Evolutionary conservation across 768 basidiomycete species (phyloP), one percentile per base, ranked within the genome.

Genomic region (Tricholoma saponaceum): DNA sequence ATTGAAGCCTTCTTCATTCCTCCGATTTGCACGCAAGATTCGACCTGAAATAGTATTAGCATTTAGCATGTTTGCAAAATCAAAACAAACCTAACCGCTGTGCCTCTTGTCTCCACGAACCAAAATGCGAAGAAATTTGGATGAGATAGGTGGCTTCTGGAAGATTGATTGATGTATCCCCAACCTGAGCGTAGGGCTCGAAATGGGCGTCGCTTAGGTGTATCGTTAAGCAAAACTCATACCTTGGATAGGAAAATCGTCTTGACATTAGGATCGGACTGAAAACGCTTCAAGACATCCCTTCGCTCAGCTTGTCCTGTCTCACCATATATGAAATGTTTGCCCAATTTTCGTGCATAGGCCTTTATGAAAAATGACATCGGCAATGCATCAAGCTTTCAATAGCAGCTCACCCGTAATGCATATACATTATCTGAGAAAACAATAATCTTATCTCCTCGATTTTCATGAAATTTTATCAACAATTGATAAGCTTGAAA

Each of bases 1-100:
- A 62, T 99, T 99, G 77, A 99, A 99, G 1, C 97, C 97, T 74
- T 98, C 97, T 66, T 99, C 97, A 68, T 99, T 99, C 61, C 97
- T 82, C 57, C 97, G 83, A 71, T 99, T 99, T 6, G 97, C 97
- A 47, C 97, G 89, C 47, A 99, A 76, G 66, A 99, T 99, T 46
- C 97, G 94, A 12, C 95, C 95, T 92, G 60, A 18, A 1, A 51
- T 32, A 3, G n/a, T 33, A 16, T 18, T 56, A n/a, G n/a, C n/a
- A n/a, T n/a, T n/a, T n/a, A n/a, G n/a, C n/a, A 64, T 80, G 51
- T 64, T 30, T 30, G 8, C 4, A 30, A 30, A 30, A 10, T 4
- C 10, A 30, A 30, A 30, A 30, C 30, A 10, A 30, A 92, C 94
- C 95, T 54, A 99, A 77, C 58, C 96, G 82, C 68, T 99, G 97